phyloP scores from a whole-genome alignment of 768 basidiomycete species.

The Boletus barrowsii region DNA sequence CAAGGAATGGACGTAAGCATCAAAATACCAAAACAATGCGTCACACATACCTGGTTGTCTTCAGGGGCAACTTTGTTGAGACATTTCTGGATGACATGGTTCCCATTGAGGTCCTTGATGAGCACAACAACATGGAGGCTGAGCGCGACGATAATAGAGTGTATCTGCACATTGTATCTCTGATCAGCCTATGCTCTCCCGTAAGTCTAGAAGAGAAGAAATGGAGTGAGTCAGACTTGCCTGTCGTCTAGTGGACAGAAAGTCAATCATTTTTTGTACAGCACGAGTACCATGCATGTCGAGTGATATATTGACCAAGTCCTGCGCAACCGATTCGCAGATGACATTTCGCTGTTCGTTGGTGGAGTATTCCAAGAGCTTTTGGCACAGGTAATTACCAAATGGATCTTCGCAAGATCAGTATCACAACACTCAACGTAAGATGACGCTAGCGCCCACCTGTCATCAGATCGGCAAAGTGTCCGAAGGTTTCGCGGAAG shows the following conservation, averaged over 20 bases:
- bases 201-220: slow-evolving; percentile 53
- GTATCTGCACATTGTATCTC: slow-evolving; percentile 87
- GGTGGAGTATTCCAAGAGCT: slow-evolving; percentile 92
- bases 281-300: slow-evolving; percentile 99
- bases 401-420: slow-evolving; percentile 71
- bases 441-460: slow-evolving; percentile 43
- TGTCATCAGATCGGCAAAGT: slow-evolving; percentile 98
- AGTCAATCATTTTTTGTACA: slow-evolving; percentile 99
- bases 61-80: slow-evolving; percentile 97
- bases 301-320: slow-evolving; percentile 94
- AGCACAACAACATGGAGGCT: slow-evolving; percentile 97
- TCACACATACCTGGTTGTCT: slow-evolving; percentile 81
- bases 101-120: slow-evolving; percentile 98
- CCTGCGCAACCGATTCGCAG: slow-evolving; percentile 96
- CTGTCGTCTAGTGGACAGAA: slow-evolving; percentile 92
- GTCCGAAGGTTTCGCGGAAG: slow-evolving; percentile 95
- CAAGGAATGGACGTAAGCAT: neutral
- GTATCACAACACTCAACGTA: neutral
- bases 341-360: slow-evolving; percentile 97
- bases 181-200: slow-evolving; percentile 65
- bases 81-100: slow-evolving; percentile 99
- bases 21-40: neutral
- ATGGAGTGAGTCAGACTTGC: slow-evolving; percentile 45
- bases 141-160: slow-evolving; percentile 93
- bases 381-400: slow-evolving; percentile 98